phyloP scores from a whole-genome alignment of 2,329 filamentous ascomycete species.

The Epichloe coenophiala region DNA sequence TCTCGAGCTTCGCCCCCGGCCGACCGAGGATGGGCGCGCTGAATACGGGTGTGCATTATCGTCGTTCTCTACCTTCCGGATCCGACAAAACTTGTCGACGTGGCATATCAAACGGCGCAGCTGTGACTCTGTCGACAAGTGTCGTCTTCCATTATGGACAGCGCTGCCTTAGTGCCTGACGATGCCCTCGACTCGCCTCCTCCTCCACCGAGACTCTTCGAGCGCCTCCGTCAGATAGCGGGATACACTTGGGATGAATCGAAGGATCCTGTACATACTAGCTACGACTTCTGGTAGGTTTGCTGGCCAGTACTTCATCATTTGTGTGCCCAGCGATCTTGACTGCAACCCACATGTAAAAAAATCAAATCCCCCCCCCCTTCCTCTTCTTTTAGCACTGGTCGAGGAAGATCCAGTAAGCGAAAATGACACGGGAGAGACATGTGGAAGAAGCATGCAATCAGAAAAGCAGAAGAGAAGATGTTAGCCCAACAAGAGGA shows the following conservation, averaged over 20 bases:
- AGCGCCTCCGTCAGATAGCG: slow-evolving; percentile 57
- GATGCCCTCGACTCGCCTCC: slow-evolving; percentile 52
- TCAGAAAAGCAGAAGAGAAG: not conserved
- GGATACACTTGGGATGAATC: slow-evolving; percentile 68
- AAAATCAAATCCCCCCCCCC: too few species aligned
- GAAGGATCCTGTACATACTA: slow-evolving; percentile 43
- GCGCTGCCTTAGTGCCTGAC: slow-evolving; percentile 33
- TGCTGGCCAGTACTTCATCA: not conserved
- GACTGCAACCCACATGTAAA: not conserved
- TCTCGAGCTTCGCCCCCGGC: slow-evolving; percentile 5
- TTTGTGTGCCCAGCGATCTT: not conserved
- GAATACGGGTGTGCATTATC: slow-evolving; percentile 10
- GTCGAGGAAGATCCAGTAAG: too few species aligned
- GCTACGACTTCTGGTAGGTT: slow-evolving; percentile 75
- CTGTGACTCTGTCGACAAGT: slow-evolving; percentile 5
- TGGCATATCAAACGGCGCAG: not conserved
- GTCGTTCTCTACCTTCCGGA: slow-evolving; percentile 2
- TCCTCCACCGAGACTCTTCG: slow-evolving; percentile 53
- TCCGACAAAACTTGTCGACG: not conserved
- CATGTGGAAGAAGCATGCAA: not conserved
- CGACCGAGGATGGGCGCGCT: slow-evolving; percentile 21
- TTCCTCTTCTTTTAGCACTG: too few species aligned
- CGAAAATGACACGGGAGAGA: not conserved
- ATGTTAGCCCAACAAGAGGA: not conserved
- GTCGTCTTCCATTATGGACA: slow-evolving; percentile 31